These are phyloP conservation scores for Hanseniaspora guilliermondii DNA, from an alignment of 805 yeast genomes.

Conservation along the genomic window DNA sequence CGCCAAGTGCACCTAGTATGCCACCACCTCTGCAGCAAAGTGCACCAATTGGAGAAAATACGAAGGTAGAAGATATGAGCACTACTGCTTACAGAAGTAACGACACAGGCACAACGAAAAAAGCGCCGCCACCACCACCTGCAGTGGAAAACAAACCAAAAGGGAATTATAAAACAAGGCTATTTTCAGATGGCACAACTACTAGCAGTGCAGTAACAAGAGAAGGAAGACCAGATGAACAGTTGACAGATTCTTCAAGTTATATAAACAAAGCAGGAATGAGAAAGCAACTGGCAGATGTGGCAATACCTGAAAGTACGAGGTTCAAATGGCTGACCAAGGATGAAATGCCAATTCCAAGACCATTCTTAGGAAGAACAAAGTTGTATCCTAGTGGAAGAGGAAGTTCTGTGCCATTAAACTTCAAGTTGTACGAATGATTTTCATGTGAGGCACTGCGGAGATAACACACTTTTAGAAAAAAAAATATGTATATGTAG, in stretches of 20 bases:
- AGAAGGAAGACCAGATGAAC: slow-evolving; percentile 20
- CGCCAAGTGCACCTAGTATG: slow-evolving; percentile 13
- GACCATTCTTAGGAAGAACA: slow-evolving; percentile 55
- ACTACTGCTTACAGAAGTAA: too few relatives aligned
- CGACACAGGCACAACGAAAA: slow-evolving; percentile 12
- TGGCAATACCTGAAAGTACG: slow-evolving; percentile 48
- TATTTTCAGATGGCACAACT: slow-evolving; percentile 25
- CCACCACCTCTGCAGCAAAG: background rate
- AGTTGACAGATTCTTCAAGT: slow-evolving; percentile 12
- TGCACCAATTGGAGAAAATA: too few relatives aligned
- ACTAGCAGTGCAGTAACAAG: slow-evolving; percentile 23
- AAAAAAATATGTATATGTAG: too few relatives aligned
- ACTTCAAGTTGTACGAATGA: slow-evolving; percentile 33
- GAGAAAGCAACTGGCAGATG: slow-evolving; percentile 24
- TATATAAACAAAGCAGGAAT: slow-evolving; percentile 23
- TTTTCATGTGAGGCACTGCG: background rate
- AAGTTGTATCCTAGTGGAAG: slow-evolving; percentile 92
- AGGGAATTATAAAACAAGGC: slow-evolving; percentile 21
- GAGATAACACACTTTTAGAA: too few relatives aligned
- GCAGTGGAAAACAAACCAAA: slow-evolving; percentile 21
- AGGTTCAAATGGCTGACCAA: slow-evolving; percentile 60
- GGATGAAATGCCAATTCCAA: slow-evolving; percentile 71
- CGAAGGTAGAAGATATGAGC: too few relatives aligned
- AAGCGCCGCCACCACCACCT: slow-evolving; percentile 25
- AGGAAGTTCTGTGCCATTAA: slow-evolving; percentile 81